A percentile compares a stretch with the other conserved stretches of the same genome.
phyloP scores from a whole-genome alignment of 2,329 filamentous ascomycete genomes.

The Aspergillus vadensis region DNA sequence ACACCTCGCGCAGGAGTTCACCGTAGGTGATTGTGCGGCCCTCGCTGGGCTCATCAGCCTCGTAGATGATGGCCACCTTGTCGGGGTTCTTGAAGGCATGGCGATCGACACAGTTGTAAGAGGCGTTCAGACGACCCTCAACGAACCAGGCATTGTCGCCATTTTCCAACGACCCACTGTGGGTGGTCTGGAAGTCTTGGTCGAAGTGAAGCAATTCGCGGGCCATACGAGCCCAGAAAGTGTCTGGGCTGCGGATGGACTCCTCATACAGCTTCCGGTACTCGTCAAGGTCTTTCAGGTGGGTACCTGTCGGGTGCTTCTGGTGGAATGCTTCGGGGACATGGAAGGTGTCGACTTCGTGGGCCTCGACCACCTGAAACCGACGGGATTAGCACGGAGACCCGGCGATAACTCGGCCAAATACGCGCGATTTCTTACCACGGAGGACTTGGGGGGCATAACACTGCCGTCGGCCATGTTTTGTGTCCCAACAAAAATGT shows the following conservation, averaged over 20 bases:
- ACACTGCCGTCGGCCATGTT: constrained; percentile 43
- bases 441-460: constrained; percentile 38
- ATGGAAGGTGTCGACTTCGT: constrained; percentile 54
- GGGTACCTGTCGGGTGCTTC: constrained; percentile 63
- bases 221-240: constrained; percentile 86
- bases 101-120: constrained; percentile 95
- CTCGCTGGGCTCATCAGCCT: constrained; percentile 86
- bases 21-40: constrained; percentile 90
- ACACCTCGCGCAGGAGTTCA: constrained; percentile 91
- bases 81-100: constrained; percentile 94
- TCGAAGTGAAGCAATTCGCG: constrained; percentile 90
- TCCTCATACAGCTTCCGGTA: constrained; percentile 70
- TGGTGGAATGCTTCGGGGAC: constrained; percentile 59
- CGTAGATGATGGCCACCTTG: constrained; percentile 96
- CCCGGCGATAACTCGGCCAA: constrained; percentile 5
- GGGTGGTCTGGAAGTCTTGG: constrained; percentile 87
- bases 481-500: constrained; percentile 14
- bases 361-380: constrained; percentile 47
- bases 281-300: constrained; percentile 61
- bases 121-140: constrained; percentile 90
- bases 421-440: constrained; percentile 38
- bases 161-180: constrained; percentile 70
- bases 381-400: constrained; percentile 17
- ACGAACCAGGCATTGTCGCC: constrained; percentile 95
- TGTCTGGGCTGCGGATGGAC: constrained; percentile 84